Evolutionary conservation across 2,329 filamentous ascomycete genomes (phyloP).

Genomic region (Blastomyces parvus): DNA sequence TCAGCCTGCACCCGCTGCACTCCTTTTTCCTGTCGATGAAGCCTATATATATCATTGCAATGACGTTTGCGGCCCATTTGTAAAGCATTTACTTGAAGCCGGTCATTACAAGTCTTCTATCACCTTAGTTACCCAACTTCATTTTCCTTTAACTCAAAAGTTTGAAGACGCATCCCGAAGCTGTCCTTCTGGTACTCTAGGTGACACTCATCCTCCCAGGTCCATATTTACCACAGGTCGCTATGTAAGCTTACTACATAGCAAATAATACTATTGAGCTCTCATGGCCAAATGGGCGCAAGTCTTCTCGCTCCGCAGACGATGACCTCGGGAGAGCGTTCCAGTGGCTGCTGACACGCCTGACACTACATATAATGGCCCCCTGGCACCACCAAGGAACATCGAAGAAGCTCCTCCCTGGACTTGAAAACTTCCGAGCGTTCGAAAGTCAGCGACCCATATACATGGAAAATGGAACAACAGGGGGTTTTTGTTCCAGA

Average conservation of each 20-base stretch:
- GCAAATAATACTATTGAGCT: not conserved
- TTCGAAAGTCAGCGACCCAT: not conserved
- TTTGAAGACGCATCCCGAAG: not conserved
- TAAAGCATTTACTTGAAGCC: not conserved
- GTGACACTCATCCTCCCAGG: not conserved
- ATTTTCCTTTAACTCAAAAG: not conserved
- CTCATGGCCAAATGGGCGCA: not conserved
- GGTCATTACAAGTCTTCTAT: not conserved
- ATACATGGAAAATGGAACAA: not conserved
- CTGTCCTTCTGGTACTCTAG: not conserved
- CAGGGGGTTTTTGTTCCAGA: conserved; percentile 9
- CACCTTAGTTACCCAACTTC: not conserved
- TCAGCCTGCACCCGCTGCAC: not conserved
- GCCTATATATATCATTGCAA: not conserved
- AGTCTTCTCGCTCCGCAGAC: not conserved
- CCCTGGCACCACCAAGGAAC: not conserved
- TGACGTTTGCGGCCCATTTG: not conserved
- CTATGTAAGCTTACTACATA: not conserved
- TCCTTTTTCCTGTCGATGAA: not conserved
- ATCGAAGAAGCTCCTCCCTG: not conserved
- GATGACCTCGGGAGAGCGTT: too few relatives aligned
- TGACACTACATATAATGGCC: not conserved
- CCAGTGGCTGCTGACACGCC: not conserved
- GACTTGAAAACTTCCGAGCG: not conserved
- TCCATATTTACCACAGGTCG: not conserved